Base-by-base conservation (phyloP, 1,284 basidiomycete genomes). In the Psilocybe mexicana region DNA sequence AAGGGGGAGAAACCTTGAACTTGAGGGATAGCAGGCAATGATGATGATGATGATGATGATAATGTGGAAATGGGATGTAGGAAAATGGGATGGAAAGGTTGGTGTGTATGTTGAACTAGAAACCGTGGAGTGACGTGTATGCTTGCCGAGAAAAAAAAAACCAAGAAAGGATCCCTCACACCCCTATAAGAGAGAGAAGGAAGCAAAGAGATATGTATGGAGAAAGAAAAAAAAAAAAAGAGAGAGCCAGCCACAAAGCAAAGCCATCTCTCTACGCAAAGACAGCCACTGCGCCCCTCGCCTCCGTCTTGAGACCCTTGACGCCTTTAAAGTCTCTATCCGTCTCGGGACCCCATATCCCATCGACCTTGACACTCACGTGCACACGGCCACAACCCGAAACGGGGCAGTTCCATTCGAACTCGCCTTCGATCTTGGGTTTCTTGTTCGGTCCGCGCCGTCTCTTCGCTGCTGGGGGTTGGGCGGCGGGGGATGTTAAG, bases 341-440 rank as follows among this genome's bases (percentile, higher is more conserved):
- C 38, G 65, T 67, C 63, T 77, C 74, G 5, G 74, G 74, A 33
- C 69, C 74, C 86, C 86, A 88, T 52, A 71, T 74, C 4, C 79
- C 85, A 43, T 75, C 76, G 24, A 85, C 66, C 58, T 79, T 74
- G 35, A 86, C 75, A 63, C 86, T 88, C 24, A 75, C 69, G 69
- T 90, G 88, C 46, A 74, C 62, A 12, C 69, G 71, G 7, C 72
- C 78, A 65, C 88, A 90, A 0, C 75, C 76, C 2, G 73, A 61
- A 2, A 90, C 85, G 1, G 88, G 88, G 65, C 88, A 90, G 25
- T 53, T 65, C 86, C 87, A 90, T 61, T 80, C 76, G 63, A 79
- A 74, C 61, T 76, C 76, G 43, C 71, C 81, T 62, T 83, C 77
- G 11, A 84, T 68, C 43, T 70, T 71, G 3, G 72, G 72, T 55